A percentile compares a stretch with the other conserved stretches of the same genome.
Conservation (phyloP, 257 asterid species). For the Cruciata laevipes region DNA sequence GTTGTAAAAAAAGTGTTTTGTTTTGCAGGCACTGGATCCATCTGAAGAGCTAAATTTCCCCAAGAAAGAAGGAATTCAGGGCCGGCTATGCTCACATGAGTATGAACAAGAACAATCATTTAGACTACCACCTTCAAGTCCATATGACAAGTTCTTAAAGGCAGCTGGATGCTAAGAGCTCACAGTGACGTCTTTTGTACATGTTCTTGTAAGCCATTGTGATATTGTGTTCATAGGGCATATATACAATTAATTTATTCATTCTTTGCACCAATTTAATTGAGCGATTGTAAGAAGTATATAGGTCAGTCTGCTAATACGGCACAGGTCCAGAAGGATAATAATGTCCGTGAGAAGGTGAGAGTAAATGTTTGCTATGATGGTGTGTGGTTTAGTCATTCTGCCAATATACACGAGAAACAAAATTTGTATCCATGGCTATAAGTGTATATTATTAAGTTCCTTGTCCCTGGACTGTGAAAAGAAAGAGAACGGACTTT, state of each 20-base stretch:
- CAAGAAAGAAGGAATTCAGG: slow-evolving; percentile 10
- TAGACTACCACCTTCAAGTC: slow-evolving; percentile 50
- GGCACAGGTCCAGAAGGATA: neutral
- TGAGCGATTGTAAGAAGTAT: slow-evolving; percentile 10
- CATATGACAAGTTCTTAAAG: slow-evolving; percentile 45
- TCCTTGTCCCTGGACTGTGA: neutral
- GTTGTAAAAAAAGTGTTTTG: neutral
- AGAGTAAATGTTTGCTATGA: neutral
- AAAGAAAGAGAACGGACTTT: neutral
- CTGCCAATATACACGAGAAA: neutral
- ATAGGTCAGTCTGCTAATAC: slow-evolving; percentile 12
- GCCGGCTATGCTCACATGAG: slow-evolving; percentile 24
- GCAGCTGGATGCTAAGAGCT: slow-evolving; percentile 41
- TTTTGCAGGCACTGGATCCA: slow-evolving; percentile 21
- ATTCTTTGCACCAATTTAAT: slow-evolving; percentile 17
- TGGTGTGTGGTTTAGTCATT: neutral
- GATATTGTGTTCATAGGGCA: neutral
- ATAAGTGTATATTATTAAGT: neutral
- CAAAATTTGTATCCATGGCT: neutral
- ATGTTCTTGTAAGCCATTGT: neutral
- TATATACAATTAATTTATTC: slow-evolving; percentile 8
- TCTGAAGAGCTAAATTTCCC: slow-evolving; percentile 15
- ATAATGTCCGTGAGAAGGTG: slow-evolving; percentile 9
- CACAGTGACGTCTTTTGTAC: slow-evolving; percentile 2
- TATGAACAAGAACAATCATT: slow-evolving; percentile 35